These are phyloP conservation scores for Colletotrichum caudatum DNA, from an alignment of 2,329 filamentous ascomycete genomes.

Conservation along the genomic window DNA sequence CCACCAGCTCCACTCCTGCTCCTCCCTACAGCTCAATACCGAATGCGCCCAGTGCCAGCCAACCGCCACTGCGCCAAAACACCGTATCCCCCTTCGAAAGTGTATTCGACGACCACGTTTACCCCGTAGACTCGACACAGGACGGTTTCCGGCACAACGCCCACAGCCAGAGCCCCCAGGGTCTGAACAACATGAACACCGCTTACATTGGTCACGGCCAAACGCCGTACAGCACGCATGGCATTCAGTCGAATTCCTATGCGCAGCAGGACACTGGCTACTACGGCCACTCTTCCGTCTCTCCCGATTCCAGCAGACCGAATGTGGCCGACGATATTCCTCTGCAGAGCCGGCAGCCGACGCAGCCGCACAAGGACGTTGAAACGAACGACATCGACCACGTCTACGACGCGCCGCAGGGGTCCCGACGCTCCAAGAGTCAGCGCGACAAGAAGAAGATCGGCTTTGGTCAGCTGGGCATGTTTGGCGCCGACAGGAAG, in stretches of 20 bases:
- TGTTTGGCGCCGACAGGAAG: constrained; percentile 67
- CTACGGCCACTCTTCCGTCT: constrained; percentile 59
- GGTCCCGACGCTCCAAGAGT: constrained; percentile 43
- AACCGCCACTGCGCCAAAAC: constrained; percentile 52
- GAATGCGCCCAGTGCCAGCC: constrained; percentile 30
- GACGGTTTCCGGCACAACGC: constrained; percentile 46
- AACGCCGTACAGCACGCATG: constrained; percentile 19
- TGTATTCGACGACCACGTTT: constrained; percentile 76
- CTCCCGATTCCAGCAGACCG: constrained; percentile 48
- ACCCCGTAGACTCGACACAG: constrained; percentile 64
- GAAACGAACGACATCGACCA: constrained; percentile 65
- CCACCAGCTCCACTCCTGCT: constrained; percentile 54
- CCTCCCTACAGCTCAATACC: constrained; percentile 51
- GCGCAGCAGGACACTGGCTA: constrained; percentile 67
- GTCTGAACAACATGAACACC: constrained; percentile 36
- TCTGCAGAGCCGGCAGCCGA: constrained; percentile 60
- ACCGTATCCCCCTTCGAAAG: constrained; percentile 71
- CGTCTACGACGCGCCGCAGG: constrained; percentile 68
- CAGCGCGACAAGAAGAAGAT: constrained; percentile 57
- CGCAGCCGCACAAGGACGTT: constrained; percentile 53
- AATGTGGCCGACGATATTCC: constrained; percentile 67
- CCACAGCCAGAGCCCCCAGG: constrained; percentile 39
- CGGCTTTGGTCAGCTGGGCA: constrained; percentile 69
- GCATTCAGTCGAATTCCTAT: constrained; percentile 18
- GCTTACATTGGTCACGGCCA: constrained; percentile 33